Evolutionary conservation across 1,139 yeast species (phyloP).

Genomic region (Debaryomycetaceae sp.): DNA sequence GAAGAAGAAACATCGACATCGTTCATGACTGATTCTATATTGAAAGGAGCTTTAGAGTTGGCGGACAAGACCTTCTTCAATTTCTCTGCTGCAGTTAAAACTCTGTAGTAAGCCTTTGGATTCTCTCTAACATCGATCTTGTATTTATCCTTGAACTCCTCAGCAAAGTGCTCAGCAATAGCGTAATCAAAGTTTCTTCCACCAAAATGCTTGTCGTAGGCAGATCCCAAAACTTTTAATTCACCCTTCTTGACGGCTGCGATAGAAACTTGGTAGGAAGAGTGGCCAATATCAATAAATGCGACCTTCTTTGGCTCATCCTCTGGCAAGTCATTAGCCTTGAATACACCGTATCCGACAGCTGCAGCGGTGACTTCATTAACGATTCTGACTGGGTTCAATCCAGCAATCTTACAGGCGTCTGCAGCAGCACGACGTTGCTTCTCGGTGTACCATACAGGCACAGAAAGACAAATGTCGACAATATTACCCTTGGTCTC

Average conservation of each 20-base stretch:
- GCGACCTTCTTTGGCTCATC: slow-evolving; percentile 89
- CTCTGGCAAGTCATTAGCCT: slow-evolving; percentile 90
- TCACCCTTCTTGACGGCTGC: slow-evolving; percentile 96
- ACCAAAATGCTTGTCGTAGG: slow-evolving; percentile 95
- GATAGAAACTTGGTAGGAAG: slow-evolving; percentile 86
- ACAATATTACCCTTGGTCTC: slow-evolving; percentile 80
- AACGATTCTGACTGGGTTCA: slow-evolving; percentile 96
- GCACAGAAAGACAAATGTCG: slow-evolving; percentile 93
- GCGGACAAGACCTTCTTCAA: slow-evolving; percentile 96
- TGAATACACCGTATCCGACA: slow-evolving; percentile 98
- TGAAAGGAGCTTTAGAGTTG: slow-evolving; percentile 91
- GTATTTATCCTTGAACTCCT: slow-evolving; percentile 85
- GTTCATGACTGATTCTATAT: slow-evolving; percentile 94
- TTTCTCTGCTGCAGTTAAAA: slow-evolving; percentile 85
- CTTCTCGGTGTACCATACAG: slow-evolving; percentile 94
- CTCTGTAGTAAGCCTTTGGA: slow-evolving; percentile 94
- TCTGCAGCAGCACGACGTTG: slow-evolving; percentile 97
- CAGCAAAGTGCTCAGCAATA: slow-evolving; percentile 91
- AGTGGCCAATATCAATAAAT: slow-evolving; percentile 95
- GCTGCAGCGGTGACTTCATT: slow-evolving; percentile 98
- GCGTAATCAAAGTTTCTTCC: slow-evolving; percentile 96
- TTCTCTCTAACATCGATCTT: slow-evolving; percentile 88
- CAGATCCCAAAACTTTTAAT: slow-evolving; percentile 86
- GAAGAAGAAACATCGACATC: slow-evolving; percentile 94
- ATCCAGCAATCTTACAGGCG: slow-evolving; percentile 93